These are phyloP conservation scores for Echites panduratus DNA, from an alignment of 257 asterid genomes.

Conservation along the genomic window DNA sequence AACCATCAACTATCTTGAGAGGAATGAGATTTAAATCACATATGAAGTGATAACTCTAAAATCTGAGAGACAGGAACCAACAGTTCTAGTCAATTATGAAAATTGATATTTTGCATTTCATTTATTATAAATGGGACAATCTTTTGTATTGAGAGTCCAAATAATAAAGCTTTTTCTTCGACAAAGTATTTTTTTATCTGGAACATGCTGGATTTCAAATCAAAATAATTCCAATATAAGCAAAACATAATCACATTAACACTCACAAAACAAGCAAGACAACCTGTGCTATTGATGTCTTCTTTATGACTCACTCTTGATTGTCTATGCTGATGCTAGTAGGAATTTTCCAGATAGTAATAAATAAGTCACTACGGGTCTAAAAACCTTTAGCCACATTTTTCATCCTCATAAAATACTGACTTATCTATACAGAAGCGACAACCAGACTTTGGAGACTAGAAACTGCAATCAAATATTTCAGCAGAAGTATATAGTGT, in stretches of 20 bases:
- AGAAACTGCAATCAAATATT: background rate
- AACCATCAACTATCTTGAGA: background rate
- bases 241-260: background rate
- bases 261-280: background rate
- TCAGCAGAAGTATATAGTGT: background rate
- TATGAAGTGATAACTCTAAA: background rate
- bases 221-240: background rate
- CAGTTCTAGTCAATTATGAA: background rate
- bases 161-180: background rate
- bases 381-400: background rate
- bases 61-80: background rate
- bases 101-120: background rate
- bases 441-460: background rate
- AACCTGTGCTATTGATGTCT: background rate
- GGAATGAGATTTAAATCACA: background rate
- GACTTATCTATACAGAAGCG: background rate
- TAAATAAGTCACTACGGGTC: background rate
- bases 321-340: background rate
- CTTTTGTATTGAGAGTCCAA: background rate
- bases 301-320: background rate
- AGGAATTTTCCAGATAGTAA: background rate
- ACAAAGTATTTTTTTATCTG: background rate
- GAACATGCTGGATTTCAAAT: background rate
- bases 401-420: background rate
- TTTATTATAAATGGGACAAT: background rate